These are phyloP conservation scores for Arachnopeziza araneosa DNA, from an alignment of 2,329 filamentous ascomycete species.

Conservation along the genomic window DNA sequence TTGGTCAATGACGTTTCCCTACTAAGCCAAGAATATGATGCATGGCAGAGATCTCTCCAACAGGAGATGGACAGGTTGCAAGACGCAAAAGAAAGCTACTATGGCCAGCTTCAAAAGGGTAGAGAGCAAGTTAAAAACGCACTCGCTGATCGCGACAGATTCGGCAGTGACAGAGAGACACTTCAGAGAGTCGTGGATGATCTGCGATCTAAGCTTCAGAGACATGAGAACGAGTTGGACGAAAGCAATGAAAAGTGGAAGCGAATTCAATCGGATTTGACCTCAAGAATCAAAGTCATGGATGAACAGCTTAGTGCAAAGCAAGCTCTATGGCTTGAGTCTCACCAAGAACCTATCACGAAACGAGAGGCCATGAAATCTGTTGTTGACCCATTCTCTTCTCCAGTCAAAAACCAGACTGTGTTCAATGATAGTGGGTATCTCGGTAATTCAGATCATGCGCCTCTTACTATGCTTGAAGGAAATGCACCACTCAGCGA, in stretches of 20 bases:
- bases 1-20: neutral
- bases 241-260: neutral
- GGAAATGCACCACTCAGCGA: neutral
- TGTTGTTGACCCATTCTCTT: slow-evolving; percentile 16
- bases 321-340: slow-evolving; percentile 20
- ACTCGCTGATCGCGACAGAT: neutral
- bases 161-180: neutral
- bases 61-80: neutral
- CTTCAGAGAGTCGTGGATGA: neutral
- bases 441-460: neutral
- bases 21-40: neutral
- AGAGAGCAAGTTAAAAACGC: neutral
- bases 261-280: neutral
- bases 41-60: neutral
- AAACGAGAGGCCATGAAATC: slow-evolving; percentile 8
- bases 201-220: neutral
- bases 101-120: neutral
- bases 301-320: slow-evolving; percentile 14
- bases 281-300: neutral
- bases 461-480: neutral
- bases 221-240: neutral
- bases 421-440: neutral
- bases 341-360: slow-evolving; percentile 12
- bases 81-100: neutral
- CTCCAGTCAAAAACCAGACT: slow-evolving; percentile 10